These are phyloP conservation scores for Hemileccinum impolitum DNA, from an alignment of 768 basidiomycete genomes.

Conservation along the genomic window DNA sequence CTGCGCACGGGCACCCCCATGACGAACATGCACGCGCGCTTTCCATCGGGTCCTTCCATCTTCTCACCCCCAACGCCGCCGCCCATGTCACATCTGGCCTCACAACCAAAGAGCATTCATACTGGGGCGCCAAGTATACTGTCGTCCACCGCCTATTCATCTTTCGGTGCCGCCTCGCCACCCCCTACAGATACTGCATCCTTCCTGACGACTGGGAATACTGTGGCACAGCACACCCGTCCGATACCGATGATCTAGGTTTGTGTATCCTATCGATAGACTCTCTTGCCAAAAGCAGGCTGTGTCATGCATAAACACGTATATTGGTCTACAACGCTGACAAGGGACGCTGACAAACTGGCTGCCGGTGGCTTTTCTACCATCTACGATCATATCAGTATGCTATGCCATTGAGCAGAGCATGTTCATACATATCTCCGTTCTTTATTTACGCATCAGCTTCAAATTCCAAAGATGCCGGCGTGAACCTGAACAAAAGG, in stretches of 20 bases:
- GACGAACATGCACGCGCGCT: slow-evolving; percentile 2
- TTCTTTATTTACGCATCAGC: no score
- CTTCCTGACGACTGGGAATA: slow-evolving; percentile 4
- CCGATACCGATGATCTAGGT: slow-evolving; percentile 23
- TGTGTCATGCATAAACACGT: neutral
- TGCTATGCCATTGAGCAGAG: no score
- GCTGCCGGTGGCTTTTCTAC: no score
- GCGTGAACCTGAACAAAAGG: no score
- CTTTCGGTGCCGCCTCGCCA: slow-evolving; percentile 5
- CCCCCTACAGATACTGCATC: slow-evolving; percentile 13
- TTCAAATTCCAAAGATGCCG: no score
- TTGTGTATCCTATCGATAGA: neutral
- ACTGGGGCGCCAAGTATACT: neutral
- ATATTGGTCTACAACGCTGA: no score
- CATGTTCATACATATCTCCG: no score
- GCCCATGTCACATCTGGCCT: slow-evolving; percentile 1
- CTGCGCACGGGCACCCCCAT: neutral
- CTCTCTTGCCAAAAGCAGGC: no score
- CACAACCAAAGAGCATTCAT: neutral
- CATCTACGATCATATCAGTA: no score
- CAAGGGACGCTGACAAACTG: no score
- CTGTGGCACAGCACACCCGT: slow-evolving; percentile 2
- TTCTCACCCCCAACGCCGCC: neutral
- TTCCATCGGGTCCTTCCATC: slow-evolving; percentile 11
- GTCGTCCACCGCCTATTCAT: neutral